A percentile compares a stretch with the other conserved stretches of the same genome.
These are phyloP conservation scores for Rhizopogon rudus DNA, from an alignment of 768 basidiomycete genomes.

Conservation along the genomic window DNA sequence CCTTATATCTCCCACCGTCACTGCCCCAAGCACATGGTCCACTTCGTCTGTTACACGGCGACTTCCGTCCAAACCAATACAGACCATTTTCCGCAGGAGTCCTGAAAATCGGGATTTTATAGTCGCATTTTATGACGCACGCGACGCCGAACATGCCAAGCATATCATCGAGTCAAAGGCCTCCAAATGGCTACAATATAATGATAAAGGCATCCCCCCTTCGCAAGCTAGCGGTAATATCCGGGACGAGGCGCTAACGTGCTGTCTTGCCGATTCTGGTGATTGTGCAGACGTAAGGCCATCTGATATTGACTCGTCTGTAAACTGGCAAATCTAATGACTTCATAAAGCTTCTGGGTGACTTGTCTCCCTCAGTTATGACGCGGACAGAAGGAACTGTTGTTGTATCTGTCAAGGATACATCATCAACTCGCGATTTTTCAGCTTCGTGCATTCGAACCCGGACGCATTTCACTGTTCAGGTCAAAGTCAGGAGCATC, in stretches of 20 bases:
- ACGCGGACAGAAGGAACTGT: constrained; percentile 50
- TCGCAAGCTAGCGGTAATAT: neutral
- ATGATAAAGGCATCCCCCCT: constrained; percentile 8
- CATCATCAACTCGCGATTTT: constrained; percentile 14
- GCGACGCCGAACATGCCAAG: constrained; percentile 47
- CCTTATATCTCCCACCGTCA: constrained; percentile 15
- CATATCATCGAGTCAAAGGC: constrained; percentile 28
- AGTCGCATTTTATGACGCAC: constrained; percentile 58
- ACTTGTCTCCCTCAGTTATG: constrained; percentile 39
- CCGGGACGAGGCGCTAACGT: constrained; percentile 29
- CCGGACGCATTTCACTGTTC: constrained; percentile 13
- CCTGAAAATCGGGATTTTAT: constrained; percentile 48
- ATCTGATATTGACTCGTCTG: neutral
- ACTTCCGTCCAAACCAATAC: constrained; percentile 31
- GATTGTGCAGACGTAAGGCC: constrained; percentile 40
- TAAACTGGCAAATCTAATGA: constrained; percentile 7
- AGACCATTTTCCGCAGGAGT: constrained; percentile 52
- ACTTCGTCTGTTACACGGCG: neutral
- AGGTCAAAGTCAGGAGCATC: constrained; percentile 24
- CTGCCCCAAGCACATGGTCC: neutral
- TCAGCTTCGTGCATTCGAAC: constrained; percentile 17
- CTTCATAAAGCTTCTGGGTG: constrained; percentile 45
- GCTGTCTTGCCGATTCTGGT: constrained; percentile 40
- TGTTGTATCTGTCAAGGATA: constrained; percentile 36
- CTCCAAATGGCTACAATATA: constrained; percentile 2